A percentile compares a stretch with the other conserved stretches of the same genome.
Conservation (phyloP, 2,329 filamentous ascomycete species). For the Cordyceps sp. region DNA sequence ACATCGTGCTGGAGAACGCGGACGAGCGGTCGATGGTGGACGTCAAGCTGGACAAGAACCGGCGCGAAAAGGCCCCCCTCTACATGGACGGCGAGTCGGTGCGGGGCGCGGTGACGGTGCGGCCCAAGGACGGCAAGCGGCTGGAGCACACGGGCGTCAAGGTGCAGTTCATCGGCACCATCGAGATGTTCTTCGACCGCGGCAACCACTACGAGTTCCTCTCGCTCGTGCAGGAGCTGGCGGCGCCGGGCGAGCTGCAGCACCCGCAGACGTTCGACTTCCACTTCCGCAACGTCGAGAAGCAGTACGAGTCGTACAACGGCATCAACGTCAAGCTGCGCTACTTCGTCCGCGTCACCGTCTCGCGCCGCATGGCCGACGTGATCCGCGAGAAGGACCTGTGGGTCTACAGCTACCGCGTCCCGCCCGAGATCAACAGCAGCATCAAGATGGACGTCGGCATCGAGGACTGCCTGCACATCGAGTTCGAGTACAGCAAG, state of each 20-base stretch:
- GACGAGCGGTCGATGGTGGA: slow-evolving; percentile 93
- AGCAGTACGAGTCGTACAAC: slow-evolving; percentile 99
- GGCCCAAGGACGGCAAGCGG: slow-evolving; percentile 95
- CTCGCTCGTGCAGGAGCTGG: slow-evolving; percentile 89
- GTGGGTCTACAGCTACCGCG: slow-evolving; percentile 97
- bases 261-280: slow-evolving; percentile 98
- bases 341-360: slow-evolving; percentile 95
- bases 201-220: slow-evolving; percentile 99
- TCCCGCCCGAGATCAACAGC: slow-evolving; percentile 94
- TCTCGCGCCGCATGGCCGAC: slow-evolving; percentile 91
- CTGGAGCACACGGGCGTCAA: slow-evolving; percentile 98
- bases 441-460: slow-evolving; percentile 99
- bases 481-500: slow-evolving; percentile 99
- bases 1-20: slow-evolving; percentile 89
- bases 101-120: slow-evolving; percentile 85
- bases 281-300: slow-evolving; percentile 99
- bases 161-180: slow-evolving; percentile 97
- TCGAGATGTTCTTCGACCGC: slow-evolving; percentile 99
- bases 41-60: slow-evolving; percentile 95
- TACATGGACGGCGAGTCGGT: slow-evolving; percentile 98
- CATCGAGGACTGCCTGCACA: slow-evolving; percentile 97
- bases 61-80: slow-evolving; percentile 87
- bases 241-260: slow-evolving; percentile 90
- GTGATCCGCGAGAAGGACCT: slow-evolving; percentile 98
- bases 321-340: slow-evolving; percentile 98